These are phyloP conservation scores for Camellia sinensis DNA, from an alignment of 148 eudicot species.

Conservation along the genomic window DNA sequence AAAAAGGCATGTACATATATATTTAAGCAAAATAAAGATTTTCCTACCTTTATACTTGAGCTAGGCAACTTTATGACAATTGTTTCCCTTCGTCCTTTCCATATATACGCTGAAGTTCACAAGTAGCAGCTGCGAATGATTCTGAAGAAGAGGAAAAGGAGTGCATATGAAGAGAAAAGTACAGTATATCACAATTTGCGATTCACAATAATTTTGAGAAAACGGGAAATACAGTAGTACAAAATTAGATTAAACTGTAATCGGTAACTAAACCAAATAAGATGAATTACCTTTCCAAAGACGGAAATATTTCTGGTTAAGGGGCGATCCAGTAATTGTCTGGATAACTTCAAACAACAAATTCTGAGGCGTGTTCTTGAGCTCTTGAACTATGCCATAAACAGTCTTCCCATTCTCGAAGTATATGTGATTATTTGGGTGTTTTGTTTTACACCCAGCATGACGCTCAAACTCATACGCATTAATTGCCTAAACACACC, in stretches of 20 bases:
- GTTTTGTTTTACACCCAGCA: slow-evolving; percentile 85
- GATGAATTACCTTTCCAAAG: slow-evolving; percentile 70
- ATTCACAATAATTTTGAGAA: neutral
- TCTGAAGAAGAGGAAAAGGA: slow-evolving; percentile 42
- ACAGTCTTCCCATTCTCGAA: slow-evolving; percentile 85
- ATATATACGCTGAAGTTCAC: slow-evolving; percentile 80
- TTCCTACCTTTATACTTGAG: slow-evolving; percentile 16
- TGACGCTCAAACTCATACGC: slow-evolving; percentile 88
- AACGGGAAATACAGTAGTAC: neutral
- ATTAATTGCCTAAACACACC: slow-evolving; percentile 53
- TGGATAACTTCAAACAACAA: slow-evolving; percentile 68
- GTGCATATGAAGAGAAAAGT: slow-evolving; percentile 13
- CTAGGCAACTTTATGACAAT: slow-evolving; percentile 17
- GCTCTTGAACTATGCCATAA: slow-evolving; percentile 75
- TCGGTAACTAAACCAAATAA: neutral
- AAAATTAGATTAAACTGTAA: neutral
- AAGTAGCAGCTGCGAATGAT: slow-evolving; percentile 74
- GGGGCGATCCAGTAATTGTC: slow-evolving; percentile 71
- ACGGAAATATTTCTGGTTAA: slow-evolving; percentile 67
- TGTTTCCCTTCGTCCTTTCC: slow-evolving; percentile 58
- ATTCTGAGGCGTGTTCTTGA: slow-evolving; percentile 68
- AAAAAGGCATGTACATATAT: neutral
- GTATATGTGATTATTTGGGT: slow-evolving; percentile 89
- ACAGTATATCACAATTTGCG: neutral
- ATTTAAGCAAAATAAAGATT: neutral